Percentiles rank a stretch among this genome's conserved stretches.
These are phyloP conservation scores for Metschnikowia arizonensis DNA, from an alignment of 805 yeast species.

Conservation along the genomic window DNA sequence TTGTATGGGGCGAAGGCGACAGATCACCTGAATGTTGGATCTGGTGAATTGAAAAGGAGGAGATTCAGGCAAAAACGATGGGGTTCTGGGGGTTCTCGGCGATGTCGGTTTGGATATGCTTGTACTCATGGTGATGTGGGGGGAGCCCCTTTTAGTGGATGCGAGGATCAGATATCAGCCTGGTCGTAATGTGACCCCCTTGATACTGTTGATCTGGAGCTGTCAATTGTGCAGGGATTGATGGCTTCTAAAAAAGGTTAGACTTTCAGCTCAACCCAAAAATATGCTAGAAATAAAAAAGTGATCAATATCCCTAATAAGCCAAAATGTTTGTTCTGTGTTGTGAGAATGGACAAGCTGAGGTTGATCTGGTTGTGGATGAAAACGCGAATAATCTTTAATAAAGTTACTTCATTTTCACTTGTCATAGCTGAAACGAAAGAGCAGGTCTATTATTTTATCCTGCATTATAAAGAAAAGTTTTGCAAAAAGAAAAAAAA, in stretches of 20 bases:
- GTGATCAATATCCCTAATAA: neutral
- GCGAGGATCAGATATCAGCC: neutral
- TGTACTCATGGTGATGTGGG: neutral
- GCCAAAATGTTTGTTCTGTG: conserved; percentile 1
- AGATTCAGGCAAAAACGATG: neutral
- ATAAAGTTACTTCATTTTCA: too few relatives aligned
- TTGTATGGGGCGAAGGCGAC: conserved; percentile 63
- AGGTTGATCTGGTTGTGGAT: conserved; percentile 4
- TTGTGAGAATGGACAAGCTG: neutral
- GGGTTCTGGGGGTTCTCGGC: conserved; percentile 2
- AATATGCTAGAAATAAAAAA: neutral
- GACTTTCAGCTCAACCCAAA: neutral
- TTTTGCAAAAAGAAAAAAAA: neutral
- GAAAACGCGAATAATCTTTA: conserved; percentile 1
- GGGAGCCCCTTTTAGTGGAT: neutral
- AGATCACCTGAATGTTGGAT: conserved; percentile 59
- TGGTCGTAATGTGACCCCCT: neutral
- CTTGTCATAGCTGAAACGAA: too few relatives aligned
- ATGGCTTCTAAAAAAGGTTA: neutral
- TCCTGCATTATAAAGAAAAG: too few relatives aligned
- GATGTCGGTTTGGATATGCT: conserved; percentile 3
- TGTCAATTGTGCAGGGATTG: neutral
- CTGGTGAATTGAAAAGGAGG: neutral
- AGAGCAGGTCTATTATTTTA: too few relatives aligned
- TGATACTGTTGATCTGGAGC: neutral